Conservation (phyloP, 2,329 filamentous ascomycete species). For the Corynespora cassiicola region DNA sequence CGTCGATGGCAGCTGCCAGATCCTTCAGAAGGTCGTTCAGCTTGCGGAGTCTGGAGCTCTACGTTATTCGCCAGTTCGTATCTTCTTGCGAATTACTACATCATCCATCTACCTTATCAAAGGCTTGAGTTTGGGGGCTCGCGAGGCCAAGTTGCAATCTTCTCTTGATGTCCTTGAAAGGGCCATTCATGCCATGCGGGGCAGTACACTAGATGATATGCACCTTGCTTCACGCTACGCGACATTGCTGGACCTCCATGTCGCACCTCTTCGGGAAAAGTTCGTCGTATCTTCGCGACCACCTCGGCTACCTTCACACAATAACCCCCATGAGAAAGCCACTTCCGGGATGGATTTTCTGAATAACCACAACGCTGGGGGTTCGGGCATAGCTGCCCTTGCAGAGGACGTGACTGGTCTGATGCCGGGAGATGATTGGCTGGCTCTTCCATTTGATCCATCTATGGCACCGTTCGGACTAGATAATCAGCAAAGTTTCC, state of each 20-base stretch:
- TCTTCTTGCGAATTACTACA: conserved; percentile 61
- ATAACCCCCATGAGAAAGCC: conserved; percentile 35
- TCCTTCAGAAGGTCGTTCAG: conserved; percentile 57
- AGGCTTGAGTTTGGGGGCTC: conserved; percentile 57
- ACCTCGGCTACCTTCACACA: conserved; percentile 40
- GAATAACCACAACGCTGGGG: conserved; percentile 43
- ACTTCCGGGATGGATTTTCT: conserved; percentile 44
- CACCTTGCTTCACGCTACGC: conserved; percentile 60
- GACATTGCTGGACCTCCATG: conserved; percentile 53
- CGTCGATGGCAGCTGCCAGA: conserved; percentile 60
- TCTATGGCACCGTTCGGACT: conserved; percentile 47
- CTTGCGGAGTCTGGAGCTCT: conserved; percentile 55
- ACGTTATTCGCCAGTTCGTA: conserved; percentile 60
- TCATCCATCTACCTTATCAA: conserved; percentile 63
- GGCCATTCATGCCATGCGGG: conserved; percentile 56
- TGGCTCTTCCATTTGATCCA: conserved; percentile 46
- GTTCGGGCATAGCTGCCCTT: conserved; percentile 41
- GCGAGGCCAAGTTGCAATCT: conserved; percentile 56
- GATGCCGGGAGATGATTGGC: conserved; percentile 48
- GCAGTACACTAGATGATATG: conserved; percentile 59
- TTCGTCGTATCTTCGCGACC: conserved; percentile 46
- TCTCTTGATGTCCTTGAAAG: conserved; percentile 57
- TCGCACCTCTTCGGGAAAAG: conserved; percentile 43
- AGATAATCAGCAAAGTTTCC: conserved; percentile 41
- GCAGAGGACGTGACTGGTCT: conserved; percentile 42